phyloP scores from a whole-genome alignment of 2,329 filamentous ascomycete species.

The Paradendryphiella salina region DNA sequence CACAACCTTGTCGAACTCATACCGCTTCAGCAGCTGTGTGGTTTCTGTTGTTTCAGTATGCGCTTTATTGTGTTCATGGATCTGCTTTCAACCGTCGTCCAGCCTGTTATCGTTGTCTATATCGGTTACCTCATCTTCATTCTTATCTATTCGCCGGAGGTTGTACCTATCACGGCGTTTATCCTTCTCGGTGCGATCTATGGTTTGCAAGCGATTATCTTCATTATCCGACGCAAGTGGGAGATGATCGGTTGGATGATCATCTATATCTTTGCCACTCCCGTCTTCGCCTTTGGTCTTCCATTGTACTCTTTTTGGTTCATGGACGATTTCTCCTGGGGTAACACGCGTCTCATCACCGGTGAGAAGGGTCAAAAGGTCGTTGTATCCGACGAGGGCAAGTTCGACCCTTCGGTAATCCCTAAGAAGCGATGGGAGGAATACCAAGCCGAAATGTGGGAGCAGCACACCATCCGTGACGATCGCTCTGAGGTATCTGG shows the following conservation, averaged over 20 bases:
- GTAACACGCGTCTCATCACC: conserved; percentile 95
- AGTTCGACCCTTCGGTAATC: conserved; percentile 90
- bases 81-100: conserved; percentile 85
- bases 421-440: conserved; percentile 99
- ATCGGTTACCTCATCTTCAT: conserved; percentile 85
- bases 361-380: conserved; percentile 92
- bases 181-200: conserved; percentile 94
- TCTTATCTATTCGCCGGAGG: conserved; percentile 62
- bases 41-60: conserved; percentile 99
- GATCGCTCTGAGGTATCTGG: conserved; percentile 91
- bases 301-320: conserved; percentile 97
- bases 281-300: conserved; percentile 86
- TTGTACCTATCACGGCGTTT: conserved; percentile 83
- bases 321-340: conserved; percentile 99
- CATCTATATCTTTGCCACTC: conserved; percentile 87
- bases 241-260: conserved; percentile 99
- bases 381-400: conserved; percentile 93
- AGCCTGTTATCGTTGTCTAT: conserved; percentile 88
- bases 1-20: conserved; percentile 97
- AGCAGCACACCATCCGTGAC: conserved; percentile 79
- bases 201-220: conserved; percentile 94
- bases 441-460: conserved; percentile 97
- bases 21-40: conserved; percentile 88
- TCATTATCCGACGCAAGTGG: conserved; percentile 95
- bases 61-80: conserved; percentile 96